Conservation (phyloP, 2,329 filamentous ascomycete species). For the Arthrobotrys pseudoclavata region DNA sequence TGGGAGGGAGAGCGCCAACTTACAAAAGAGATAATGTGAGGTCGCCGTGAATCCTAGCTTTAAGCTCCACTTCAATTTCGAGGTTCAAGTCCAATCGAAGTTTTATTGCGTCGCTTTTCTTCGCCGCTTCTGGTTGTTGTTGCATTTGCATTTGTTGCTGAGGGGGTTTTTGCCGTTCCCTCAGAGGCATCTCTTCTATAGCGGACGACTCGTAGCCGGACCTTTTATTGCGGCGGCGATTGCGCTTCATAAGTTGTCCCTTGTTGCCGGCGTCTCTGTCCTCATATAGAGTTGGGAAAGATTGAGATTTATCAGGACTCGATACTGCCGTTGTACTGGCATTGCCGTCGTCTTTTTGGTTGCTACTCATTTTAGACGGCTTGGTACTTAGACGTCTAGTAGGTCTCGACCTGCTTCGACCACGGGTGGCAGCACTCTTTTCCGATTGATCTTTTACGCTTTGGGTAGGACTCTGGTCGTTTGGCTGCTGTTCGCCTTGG, state of each 20-base stretch:
- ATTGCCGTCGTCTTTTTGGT: slow-evolving; percentile 26
- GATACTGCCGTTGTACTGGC: slow-evolving; percentile 27
- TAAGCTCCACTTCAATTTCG: slow-evolving; percentile 63
- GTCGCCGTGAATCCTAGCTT: slow-evolving; percentile 64
- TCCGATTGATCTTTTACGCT: slow-evolving; percentile 3
- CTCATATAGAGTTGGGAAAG: slow-evolving; percentile 32
- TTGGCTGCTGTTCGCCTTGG: background rate
- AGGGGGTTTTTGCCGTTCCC: slow-evolving; percentile 62
- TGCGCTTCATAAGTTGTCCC: slow-evolving; percentile 54
- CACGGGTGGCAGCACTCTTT: slow-evolving; percentile 10
- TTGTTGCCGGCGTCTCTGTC: slow-evolving; percentile 42
- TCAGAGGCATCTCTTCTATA: slow-evolving; percentile 61
- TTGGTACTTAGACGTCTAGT: slow-evolving; percentile 6
- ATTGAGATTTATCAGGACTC: slow-evolving; percentile 33
- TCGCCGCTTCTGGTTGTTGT: slow-evolving; percentile 62
- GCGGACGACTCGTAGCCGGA: slow-evolving; percentile 61
- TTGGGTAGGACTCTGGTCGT: background rate
- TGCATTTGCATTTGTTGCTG: slow-evolving; percentile 65
- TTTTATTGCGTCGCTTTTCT: slow-evolving; percentile 62
- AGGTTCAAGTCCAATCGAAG: slow-evolving; percentile 64
- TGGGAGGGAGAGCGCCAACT: slow-evolving; percentile 40
- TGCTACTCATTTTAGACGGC: slow-evolving; percentile 34
- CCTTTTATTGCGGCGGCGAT: slow-evolving; percentile 62
- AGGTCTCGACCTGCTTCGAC: slow-evolving; percentile 20
- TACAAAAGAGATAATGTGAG: slow-evolving; percentile 64